Evolutionary conservation across 352 stramenopile genomes (phyloP), one percentile per base, ranked within the genome.

Genomic region (Thraustochytrium striatum): DNA sequence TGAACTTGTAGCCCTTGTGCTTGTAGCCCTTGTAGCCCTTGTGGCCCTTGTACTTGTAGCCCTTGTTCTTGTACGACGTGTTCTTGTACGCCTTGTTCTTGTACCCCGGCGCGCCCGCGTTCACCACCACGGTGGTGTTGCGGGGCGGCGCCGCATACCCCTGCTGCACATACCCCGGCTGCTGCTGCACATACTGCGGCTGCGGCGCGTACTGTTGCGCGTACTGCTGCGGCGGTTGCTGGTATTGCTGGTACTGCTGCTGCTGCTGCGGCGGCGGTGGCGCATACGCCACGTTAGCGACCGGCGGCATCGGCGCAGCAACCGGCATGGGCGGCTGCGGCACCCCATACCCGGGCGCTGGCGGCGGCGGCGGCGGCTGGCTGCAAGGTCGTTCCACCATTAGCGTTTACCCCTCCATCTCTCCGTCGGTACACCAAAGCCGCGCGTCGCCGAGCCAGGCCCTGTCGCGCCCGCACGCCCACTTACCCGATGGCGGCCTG

Each of bases 11-110:
- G n/a, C n/a, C n/a, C n/a, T 65, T 3, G 16, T 32, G 39, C 38
- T 70, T 70, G 38, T 70, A 32, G 39, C 39, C 39, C 59, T 70
- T 70, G 59, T 70, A 70, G 0, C 30, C 59, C 59, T 70, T 70
- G 59, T 70, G 59, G n/a, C n/a, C n/a, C 35, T 70, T 70, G 59
- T 70, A 70, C 0, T 38, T 13, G 39, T 13, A 5, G 39, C 39
- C 59, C 41, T 52, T 70, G 59, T 70, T 7, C 59, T 70, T 70
- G 35, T 50, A 52, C 0, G 33, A 7, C 59, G 50, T 61, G 53
- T 61, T 19, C 53, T 61, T 5, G 5, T 47, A 13, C 39, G 39
- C 13, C 5, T 5, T 47, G 39, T 13, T 5, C 39, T 5, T 13
- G 39, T 13, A 13, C 39, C 39, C 13, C 13, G 5, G 25, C 38